Conservation (phyloP, 2,329 filamentous ascomycete species). For the Xylariaceae sp. region DNA sequence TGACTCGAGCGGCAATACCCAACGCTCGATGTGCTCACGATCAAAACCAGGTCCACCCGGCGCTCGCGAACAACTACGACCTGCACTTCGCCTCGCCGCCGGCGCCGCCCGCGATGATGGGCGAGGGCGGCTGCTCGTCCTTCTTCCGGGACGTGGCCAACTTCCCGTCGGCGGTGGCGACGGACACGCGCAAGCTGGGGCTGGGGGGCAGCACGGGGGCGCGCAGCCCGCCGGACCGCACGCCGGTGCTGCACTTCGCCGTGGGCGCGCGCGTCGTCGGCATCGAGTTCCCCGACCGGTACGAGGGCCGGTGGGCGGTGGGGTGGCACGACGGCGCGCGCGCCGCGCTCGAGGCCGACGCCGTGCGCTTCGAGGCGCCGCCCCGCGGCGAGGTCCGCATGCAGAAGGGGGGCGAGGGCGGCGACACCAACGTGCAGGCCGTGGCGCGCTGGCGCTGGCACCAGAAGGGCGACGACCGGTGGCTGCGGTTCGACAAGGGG, state of each 20-base stretch:
- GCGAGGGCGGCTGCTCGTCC: no score
- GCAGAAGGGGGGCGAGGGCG: no score
- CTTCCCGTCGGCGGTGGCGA: slow-evolving; percentile 38
- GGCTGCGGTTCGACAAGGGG: slow-evolving; percentile 58
- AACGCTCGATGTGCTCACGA: no score
- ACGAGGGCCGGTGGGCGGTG: slow-evolving; percentile 49
- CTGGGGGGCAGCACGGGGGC: slow-evolving; percentile 38
- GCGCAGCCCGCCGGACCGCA: slow-evolving; percentile 36
- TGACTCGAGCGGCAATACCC: no score
- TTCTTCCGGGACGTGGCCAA: slow-evolving; percentile 31
- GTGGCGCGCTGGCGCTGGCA: slow-evolving; percentile 47
- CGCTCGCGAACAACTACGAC: slow-evolving; percentile 43
- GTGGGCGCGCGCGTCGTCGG: slow-evolving; percentile 43
- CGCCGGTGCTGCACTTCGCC: slow-evolving; percentile 37
- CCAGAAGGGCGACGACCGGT: slow-evolving; percentile 37
- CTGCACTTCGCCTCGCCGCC: slow-evolving; percentile 39
- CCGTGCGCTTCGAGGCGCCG: slow-evolving; percentile 41
- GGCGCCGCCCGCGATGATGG: slow-evolving; percentile 32
- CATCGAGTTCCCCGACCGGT: slow-evolving; percentile 42
- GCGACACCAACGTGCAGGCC: slow-evolving; percentile 39
- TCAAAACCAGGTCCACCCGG: no score
- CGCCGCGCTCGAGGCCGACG: slow-evolving; percentile 42
- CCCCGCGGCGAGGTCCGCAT: slow-evolving; percentile 37
- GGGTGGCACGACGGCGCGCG: slow-evolving; percentile 48
- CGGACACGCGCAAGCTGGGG: slow-evolving; percentile 38